A percentile compares a stretch with the other conserved stretches of the same genome.
These are phyloP conservation scores for Salix viminalis DNA, from an alignment of 345 rosid genomes.

Conservation along the genomic window DNA sequence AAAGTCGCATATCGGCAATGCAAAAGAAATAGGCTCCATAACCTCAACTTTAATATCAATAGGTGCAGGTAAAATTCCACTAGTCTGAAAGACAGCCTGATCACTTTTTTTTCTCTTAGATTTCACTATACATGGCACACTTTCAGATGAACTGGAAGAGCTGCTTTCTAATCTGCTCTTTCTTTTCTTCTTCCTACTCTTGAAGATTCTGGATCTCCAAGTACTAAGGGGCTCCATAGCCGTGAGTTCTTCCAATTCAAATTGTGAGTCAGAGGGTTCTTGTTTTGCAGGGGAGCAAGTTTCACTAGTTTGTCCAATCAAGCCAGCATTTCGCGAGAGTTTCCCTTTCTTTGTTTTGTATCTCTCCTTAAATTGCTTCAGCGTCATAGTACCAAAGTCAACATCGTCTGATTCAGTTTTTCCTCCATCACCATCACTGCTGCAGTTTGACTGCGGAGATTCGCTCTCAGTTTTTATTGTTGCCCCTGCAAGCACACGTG, in stretches of 20 bases:
- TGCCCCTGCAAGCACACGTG: constrained; percentile 4
- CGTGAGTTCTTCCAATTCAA: constrained; percentile 40
- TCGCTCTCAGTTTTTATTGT: constrained; percentile 8
- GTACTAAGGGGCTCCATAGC: constrained; percentile 46
- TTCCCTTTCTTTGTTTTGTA: constrained; percentile 62
- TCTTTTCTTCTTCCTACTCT: constrained; percentile 33
- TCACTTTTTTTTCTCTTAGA: constrained; percentile 8
- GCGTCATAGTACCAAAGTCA: constrained; percentile 37
- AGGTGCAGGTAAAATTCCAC: constrained; percentile 16
- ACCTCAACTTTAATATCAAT: constrained; percentile 37
- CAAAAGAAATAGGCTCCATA: constrained; percentile 32
- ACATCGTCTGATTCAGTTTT: constrained; percentile 27
- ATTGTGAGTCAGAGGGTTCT: constrained; percentile 14
- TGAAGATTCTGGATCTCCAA: constrained; percentile 45
- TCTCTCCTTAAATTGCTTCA: constrained; percentile 45
- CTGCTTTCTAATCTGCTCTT: constrained; percentile 20
- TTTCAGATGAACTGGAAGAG: constrained; percentile 17
- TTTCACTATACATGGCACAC: constrained; percentile 11
- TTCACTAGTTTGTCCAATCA: constrained; percentile 6
- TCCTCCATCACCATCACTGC: constrained; percentile 4
- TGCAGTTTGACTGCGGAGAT: constrained; percentile 7
- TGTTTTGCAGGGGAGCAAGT: constrained; percentile 19
- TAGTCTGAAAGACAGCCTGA: constrained; percentile 15
- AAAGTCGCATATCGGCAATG: constrained; percentile 19
- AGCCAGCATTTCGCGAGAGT: constrained; percentile 4